These are phyloP conservation scores for Chrysoporthe deuterocubensis DNA, from an alignment of 2,329 filamentous ascomycete species.

Conservation along the genomic window DNA sequence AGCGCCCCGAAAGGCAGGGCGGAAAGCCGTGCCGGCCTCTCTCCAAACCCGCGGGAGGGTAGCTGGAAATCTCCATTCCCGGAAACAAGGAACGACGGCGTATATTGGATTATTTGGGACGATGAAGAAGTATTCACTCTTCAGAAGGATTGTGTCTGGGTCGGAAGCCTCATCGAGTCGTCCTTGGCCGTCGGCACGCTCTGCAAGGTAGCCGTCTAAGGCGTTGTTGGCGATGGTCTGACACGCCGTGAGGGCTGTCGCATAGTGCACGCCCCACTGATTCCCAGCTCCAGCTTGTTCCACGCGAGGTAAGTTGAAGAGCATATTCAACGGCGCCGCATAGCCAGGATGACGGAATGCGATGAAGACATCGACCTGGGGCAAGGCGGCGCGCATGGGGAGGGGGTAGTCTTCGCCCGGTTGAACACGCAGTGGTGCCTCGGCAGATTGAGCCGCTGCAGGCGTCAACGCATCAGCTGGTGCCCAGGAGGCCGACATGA, in stretches of 20 bases:
- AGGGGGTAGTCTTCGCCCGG: constrained; percentile 1
- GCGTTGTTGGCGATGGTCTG: constrained; percentile 16
- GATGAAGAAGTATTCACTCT: constrained; percentile 5
- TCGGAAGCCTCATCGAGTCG: neutral
- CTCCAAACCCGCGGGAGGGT: constrained; percentile 1
- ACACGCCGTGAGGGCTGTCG: constrained; percentile 6
- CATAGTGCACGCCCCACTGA: constrained; percentile 6
- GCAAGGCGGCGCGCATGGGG: constrained; percentile 3
- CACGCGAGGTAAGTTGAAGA: constrained; percentile 8
- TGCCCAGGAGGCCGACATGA: too few species aligned
- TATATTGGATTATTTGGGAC: neutral
- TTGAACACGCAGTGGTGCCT: too few species aligned
- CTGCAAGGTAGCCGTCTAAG: constrained; percentile 3
- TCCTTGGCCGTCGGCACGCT: neutral
- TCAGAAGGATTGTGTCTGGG: neutral
- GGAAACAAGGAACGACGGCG: constrained; percentile 7
- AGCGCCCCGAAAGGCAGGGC: constrained; percentile 1
- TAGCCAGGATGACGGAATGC: constrained; percentile 12
- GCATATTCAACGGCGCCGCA: constrained; percentile 6
- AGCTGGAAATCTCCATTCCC: constrained; percentile 5
- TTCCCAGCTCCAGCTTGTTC: neutral
- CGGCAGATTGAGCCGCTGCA: too few species aligned
- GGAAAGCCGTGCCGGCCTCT: constrained; percentile 4
- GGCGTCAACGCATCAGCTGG: too few species aligned
- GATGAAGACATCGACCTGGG: constrained; percentile 1